These are phyloP conservation scores for Ambrosia trifida DNA, from an alignment of 129 eudicot genomes.

Conservation along the genomic window DNA sequence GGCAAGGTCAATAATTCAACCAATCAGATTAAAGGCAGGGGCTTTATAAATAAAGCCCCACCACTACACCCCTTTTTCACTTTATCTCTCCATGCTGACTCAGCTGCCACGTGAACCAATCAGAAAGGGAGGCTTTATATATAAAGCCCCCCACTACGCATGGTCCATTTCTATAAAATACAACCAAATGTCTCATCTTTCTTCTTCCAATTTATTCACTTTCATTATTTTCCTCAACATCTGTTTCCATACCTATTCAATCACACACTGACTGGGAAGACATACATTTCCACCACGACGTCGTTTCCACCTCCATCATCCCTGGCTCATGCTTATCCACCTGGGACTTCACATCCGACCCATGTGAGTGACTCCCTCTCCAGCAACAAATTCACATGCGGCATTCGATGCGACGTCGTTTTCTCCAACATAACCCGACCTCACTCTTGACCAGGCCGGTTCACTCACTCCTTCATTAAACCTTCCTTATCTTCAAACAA, in stretches of 20 bases:
- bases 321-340: conserved; percentile 77
- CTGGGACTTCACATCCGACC: conserved; percentile 90
- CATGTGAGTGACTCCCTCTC: conserved; percentile 80
- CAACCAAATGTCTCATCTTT: conserved; percentile 12
- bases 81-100: too few species aligned
- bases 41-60: too few species aligned
- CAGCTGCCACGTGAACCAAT: too few species aligned
- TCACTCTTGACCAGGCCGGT: conserved; percentile 76
- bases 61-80: too few species aligned
- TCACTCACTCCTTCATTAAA: conserved; percentile 47
- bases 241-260: conserved; percentile 35
- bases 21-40: too few species aligned
- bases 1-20: too few species aligned
- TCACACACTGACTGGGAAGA: conserved; percentile 74
- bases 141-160: too few species aligned
- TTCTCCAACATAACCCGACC: conserved; percentile 40
- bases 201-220: neutral
- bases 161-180: neutral
- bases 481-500: conserved; percentile 72
- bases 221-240: neutral
- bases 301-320: conserved; percentile 46
- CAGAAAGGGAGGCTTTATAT: too few species aligned
- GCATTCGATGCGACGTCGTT: conserved; percentile 66
- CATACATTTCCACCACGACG: conserved; percentile 43
- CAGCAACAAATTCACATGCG: conserved; percentile 69